Base-by-base conservation (phyloP, 1,139 yeast species). In the Geotrichum klebahnii region DNA sequence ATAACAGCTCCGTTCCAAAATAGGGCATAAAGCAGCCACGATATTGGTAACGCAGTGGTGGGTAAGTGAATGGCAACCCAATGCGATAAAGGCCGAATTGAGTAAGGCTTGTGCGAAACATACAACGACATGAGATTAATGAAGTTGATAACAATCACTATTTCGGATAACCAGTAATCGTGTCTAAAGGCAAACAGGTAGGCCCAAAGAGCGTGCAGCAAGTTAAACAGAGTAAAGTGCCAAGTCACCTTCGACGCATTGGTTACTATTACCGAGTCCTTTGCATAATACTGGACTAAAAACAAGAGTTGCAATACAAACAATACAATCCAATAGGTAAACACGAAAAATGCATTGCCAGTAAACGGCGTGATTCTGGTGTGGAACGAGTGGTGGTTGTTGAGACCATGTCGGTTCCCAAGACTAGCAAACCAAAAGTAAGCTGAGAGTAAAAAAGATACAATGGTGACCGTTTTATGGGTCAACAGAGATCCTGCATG, bases 1-100 rank as follows among this genome's bases (percentile, higher is more conserved):
- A 79, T 68, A 28, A 82, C 82, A 2, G 95, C 90, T 35, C 95
- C 94, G 61, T 84, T 84, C 95, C 95, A 85, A 70, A 85, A 82
- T 37, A 86, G 65, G 26, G 81, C 82, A 63, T 80, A 83, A 55
- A 84, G 65, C 34, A 82, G 69, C 95, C 95, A 86, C 23, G 40
- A n/a, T n/a, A 36, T 19, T 10, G 40, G 40, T 8, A 36, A 6
- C 20, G 40, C 40, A 10, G 40, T 19, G 23, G 40, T 36, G 23
- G 40, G 40, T 10, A 36, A 6, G 40, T 84, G 94, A 49, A 83
- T 70, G 47, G 79, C 67, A 33, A 77, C 54, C 80, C 84, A 81
- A 55, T 73, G 71, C 53, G 69, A 59, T 46, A 78, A 55, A 9
- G 82, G 81, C 53, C 73, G 72, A 61, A 82, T 70, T 31, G 76